Evolutionary conservation across 331 rosid genomes (phyloP), one percentile per base, ranked within the genome.

Genomic region (Pyracantha coccinea): DNA sequence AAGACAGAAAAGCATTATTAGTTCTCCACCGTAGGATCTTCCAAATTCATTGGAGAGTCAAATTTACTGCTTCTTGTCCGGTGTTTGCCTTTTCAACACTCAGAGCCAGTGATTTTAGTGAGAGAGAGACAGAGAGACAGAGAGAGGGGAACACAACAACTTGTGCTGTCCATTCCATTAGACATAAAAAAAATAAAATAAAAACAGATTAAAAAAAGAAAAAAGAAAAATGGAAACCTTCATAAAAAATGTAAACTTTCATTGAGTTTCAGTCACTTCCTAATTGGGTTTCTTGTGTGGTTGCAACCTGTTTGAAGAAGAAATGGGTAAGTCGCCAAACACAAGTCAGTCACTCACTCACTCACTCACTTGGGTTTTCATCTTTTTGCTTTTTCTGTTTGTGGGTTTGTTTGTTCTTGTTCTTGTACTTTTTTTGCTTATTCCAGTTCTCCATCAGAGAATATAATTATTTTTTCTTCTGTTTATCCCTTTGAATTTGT

Each of bases 41-140:
- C 97, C 97, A 75, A 88, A 78, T 75, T 87, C 88, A 75, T 85
- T 85, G 99, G 99, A 92, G 91, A 84, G 89, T 81, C 82, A 76
- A 84, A 82, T 82, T 66, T 54, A 50, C 86, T 77, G 82, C 64
- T 73, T 60, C 70, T 77, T 69, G 66, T 70, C 81, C 85, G 73
- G 24, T 35, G 78, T 79, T 83, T 69, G 80, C 78, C 68, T 85
- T 72, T 80, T 81, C 79, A 57, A 78, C 74, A 60, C 45, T 38
- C 71, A 74, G 81, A 73, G 72, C 74, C 76, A 71, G 66, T 73
- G 67, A 71, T 69, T 72, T 67, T 55, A 47, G 28, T 63, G 74
- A 62, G 52, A 75, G 69, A 72, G 72, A 70, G 71, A 87, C 68
- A 79, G 70, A 16, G 74, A 61, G 67, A 70, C 66, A 87, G 73